Conservation (phyloP, 352 stramenopile genomes). For the Peronospora tabacina region DNA sequence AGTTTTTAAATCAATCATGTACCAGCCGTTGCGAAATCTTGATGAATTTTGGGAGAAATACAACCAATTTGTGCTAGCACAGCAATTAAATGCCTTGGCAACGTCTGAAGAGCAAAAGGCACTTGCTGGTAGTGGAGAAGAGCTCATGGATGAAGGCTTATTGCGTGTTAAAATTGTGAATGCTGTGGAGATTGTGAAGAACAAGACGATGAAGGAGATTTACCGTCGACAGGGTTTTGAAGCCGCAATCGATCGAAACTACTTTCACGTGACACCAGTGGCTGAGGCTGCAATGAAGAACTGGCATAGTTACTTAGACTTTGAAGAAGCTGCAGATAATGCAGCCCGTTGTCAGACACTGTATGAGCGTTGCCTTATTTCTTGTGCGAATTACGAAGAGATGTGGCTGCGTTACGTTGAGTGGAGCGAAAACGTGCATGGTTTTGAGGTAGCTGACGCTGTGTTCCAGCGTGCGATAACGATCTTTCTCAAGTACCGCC, state of each 20-base stretch:
- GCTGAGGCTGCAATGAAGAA: conserved; percentile 59
- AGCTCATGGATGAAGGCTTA: conserved; percentile 71
- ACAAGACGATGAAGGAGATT: conserved; percentile 55
- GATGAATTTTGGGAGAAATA: conserved; percentile 84
- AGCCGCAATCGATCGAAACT: conserved; percentile 68
- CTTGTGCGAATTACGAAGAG: conserved; percentile 77
- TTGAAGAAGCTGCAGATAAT: conserved; percentile 55
- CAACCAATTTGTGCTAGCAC: conserved; percentile 74
- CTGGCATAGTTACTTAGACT: conserved; percentile 76
- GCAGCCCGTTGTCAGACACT: conserved; percentile 45
- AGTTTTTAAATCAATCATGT: conserved; percentile 75
- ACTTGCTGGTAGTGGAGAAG: conserved; percentile 42
- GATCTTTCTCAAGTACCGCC: conserved; percentile 69
- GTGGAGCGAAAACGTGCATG: conserved; percentile 48
- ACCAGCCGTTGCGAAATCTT: conserved; percentile 62
- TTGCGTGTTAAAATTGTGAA: conserved; percentile 80
- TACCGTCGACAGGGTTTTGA: conserved; percentile 62
- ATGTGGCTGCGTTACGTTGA: conserved; percentile 68
- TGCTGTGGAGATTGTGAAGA: conserved; percentile 61
- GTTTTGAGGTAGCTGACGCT: conserved; percentile 54
- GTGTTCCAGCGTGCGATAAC: conserved; percentile 55
- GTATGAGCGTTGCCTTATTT: conserved; percentile 76
- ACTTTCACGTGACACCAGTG: conserved; percentile 76
- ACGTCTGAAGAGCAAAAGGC: conserved; percentile 54
- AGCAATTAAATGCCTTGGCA: conserved; percentile 54